Conservation (phyloP, 805 yeast genomes). For the Barnettozyma populi region DNA sequence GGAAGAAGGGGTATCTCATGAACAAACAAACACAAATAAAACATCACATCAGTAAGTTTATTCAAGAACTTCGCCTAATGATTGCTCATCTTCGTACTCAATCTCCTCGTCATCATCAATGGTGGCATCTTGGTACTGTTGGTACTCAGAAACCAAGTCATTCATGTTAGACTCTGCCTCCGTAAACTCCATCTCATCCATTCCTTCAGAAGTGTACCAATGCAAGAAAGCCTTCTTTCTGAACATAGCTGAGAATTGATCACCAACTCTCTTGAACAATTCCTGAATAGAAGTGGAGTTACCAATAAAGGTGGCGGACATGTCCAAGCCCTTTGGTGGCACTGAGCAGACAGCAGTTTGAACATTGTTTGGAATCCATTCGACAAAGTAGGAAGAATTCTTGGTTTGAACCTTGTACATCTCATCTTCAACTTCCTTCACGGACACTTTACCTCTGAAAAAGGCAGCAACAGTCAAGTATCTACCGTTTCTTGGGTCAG, state of each 20-base stretch:
- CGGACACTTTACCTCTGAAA: constrained; percentile 98
- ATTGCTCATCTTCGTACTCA: constrained; percentile 27
- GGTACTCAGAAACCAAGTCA: constrained; percentile 93
- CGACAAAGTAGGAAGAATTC: constrained; percentile 94
- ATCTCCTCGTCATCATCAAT: constrained; percentile 65
- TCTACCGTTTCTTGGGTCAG: constrained; percentile 95
- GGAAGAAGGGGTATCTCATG: not conserved
- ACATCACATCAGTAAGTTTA: constrained; percentile 8
- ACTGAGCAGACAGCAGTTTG: constrained; percentile 98
- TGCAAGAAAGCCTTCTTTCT: constrained; percentile 98
- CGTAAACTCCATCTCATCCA: constrained; percentile 98
- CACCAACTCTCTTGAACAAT: constrained; percentile 96
- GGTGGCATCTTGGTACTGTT: constrained; percentile 92
- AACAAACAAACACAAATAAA: not conserved
- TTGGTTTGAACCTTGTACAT: constrained; percentile 90
- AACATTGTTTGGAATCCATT: constrained; percentile 99
- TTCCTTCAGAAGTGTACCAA: constrained; percentile 99
- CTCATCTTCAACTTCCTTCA: constrained; percentile 95
- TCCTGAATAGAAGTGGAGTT: constrained; percentile 98
- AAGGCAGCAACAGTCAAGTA: constrained; percentile 97
- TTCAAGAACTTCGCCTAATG: constrained; percentile 27
- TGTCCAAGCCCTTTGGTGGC: constrained; percentile 81
- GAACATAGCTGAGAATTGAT: constrained; percentile 96
- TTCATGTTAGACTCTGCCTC: constrained; percentile 98
- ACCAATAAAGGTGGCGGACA: constrained; percentile 92